Percentiles rank a stretch among this genome's conserved stretches.
Evolutionary conservation across 2,329 filamentous ascomycete genomes (phyloP).

Genomic region (Fusarium goolgardi): DNA sequence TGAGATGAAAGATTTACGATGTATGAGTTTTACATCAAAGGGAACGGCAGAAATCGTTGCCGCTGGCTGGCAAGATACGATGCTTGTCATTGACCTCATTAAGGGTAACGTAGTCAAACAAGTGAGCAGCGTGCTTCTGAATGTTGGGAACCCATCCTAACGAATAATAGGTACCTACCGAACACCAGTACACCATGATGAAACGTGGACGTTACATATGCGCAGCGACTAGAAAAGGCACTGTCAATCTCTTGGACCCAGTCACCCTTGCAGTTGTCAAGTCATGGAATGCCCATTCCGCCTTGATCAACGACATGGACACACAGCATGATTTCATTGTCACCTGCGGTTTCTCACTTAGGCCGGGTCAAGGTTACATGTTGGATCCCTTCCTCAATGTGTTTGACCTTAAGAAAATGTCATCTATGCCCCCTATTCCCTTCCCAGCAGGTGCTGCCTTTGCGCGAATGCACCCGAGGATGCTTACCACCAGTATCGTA

Average conservation of each 20-base stretch:
- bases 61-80: slow-evolving; percentile 84
- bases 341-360: slow-evolving; percentile 91
- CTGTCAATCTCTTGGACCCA: slow-evolving; percentile 87
- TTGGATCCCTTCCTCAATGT: slow-evolving; percentile 94
- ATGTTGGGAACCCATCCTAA: slow-evolving; percentile 45
- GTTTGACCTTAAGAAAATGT: slow-evolving; percentile 92
- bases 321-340: slow-evolving; percentile 94
- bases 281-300: slow-evolving; percentile 89
- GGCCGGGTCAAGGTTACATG: slow-evolving; percentile 78
- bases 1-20: slow-evolving; percentile 87
- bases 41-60: slow-evolving; percentile 85
- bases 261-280: slow-evolving; percentile 82
- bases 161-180: slow-evolving; percentile 69
- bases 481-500: slow-evolving; percentile 95
- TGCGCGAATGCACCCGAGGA: slow-evolving; percentile 94
- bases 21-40: slow-evolving; percentile 95
- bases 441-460: slow-evolving; percentile 93
- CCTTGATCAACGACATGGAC: slow-evolving; percentile 95
- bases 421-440: slow-evolving; percentile 88
- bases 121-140: slow-evolving; percentile 50
- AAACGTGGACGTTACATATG: slow-evolving; percentile 91
- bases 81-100: slow-evolving; percentile 79
- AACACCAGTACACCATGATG: slow-evolving; percentile 89
- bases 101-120: slow-evolving; percentile 79
- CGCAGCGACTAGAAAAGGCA: slow-evolving; percentile 84